Percentiles rank a stretch among this genome's conserved stretches.
These are phyloP conservation scores for Epichloe glyceriae DNA, from an alignment of 2,329 filamentous ascomycete genomes.

Conservation along the genomic window DNA sequence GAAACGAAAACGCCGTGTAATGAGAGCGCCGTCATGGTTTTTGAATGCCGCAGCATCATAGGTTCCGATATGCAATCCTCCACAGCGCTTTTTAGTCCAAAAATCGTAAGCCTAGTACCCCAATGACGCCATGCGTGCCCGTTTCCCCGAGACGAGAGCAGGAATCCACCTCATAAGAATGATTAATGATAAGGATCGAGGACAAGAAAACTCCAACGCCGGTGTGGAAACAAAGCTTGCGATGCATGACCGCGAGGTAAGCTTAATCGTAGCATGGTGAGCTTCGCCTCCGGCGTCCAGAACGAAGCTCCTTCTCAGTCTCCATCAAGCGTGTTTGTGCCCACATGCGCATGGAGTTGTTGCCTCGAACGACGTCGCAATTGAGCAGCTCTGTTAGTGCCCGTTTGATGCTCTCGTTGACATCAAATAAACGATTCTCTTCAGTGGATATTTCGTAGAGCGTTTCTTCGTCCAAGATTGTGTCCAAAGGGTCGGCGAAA, in stretches of 20 bases:
- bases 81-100: not conserved
- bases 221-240: not conserved
- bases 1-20: not conserved
- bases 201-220: not conserved
- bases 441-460: slow-evolving; percentile 36
- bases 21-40: not conserved
- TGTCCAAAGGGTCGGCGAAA: slow-evolving; percentile 19
- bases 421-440: slow-evolving; percentile 39
- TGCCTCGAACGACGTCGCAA: slow-evolving; percentile 39
- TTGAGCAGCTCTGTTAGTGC: slow-evolving; percentile 49
- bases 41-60: not conserved
- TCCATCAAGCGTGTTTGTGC: slow-evolving; percentile 47
- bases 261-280: slow-evolving; percentile 17
- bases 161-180: not conserved
- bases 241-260: not conserved
- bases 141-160: not conserved
- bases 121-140: slow-evolving; percentile 1
- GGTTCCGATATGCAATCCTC: not conserved
- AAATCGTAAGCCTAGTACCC: not conserved
- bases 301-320: slow-evolving; percentile 45
- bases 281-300: slow-evolving; percentile 36
- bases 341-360: slow-evolving; percentile 41
- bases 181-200: not conserved
- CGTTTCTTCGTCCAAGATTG: slow-evolving; percentile 34
- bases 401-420: slow-evolving; percentile 49